phyloP scores from a whole-genome alignment of 2,329 filamentous ascomycete genomes.

The Knufia fluminis region DNA sequence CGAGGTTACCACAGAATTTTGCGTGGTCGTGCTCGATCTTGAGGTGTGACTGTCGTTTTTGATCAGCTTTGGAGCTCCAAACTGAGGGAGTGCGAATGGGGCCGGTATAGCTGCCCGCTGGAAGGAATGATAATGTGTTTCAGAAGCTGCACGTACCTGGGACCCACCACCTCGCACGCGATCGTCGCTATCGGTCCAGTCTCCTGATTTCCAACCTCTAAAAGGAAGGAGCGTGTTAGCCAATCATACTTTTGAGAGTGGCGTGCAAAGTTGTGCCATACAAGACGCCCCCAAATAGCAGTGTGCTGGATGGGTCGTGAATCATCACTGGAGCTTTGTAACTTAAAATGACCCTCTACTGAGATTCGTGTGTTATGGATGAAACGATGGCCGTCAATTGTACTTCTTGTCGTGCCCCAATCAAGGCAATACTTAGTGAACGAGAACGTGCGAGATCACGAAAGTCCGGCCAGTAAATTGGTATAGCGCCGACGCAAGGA shows the following conservation, averaged over 20 bases:
- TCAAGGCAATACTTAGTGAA: no score
- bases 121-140: background rate
- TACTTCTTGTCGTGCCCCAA: no score
- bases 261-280: background rate
- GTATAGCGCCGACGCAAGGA: no score
- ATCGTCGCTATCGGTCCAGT: conserved; percentile 66
- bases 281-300: background rate
- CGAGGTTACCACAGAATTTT: conserved; percentile 58
- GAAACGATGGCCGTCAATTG: no score
- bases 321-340: no score
- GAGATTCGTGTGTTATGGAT: no score
- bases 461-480: no score
- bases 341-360: no score
- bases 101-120: conserved; percentile 14
- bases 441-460: no score
- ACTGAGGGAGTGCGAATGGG: background rate
- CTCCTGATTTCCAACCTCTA: conserved; percentile 43
- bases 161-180: conserved; percentile 61
- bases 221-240: background rate
- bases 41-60: conserved; percentile 38
- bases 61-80: conserved; percentile 2
- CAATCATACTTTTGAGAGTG: background rate
- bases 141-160: background rate
- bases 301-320: background rate
- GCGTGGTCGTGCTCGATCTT: conserved; percentile 34